Base-by-base conservation (phyloP, 805 yeast genomes). In the Maudiozyma barnettii region DNA sequence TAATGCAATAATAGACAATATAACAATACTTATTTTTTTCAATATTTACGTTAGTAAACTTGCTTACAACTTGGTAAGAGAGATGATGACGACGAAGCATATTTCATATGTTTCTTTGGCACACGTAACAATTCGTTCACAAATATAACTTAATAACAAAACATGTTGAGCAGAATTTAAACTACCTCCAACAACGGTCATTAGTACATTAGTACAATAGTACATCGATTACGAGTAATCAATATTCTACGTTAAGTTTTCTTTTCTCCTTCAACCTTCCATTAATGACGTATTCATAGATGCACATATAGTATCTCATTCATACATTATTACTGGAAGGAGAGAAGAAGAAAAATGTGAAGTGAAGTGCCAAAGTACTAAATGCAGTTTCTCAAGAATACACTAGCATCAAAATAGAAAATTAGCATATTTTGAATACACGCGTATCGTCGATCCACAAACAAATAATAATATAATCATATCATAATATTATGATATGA, bases 21-120 rank as follows among this genome's bases (percentile, higher is more conserved):
- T 3, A 9, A 26, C 10, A 6, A 26, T 26, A 26, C 8, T 26
- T 12, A 26, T 26, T 33, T 5, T 33, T 33, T n/a, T 33, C 36
- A 33, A 33, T n/a, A 14, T 33, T 33, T 18, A 33, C 8, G 49
- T 46, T 46, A 44, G 49, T 45, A 49, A 39, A 18, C 22, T 20
- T 39, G 29, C 41, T 39, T 18, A 42, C 30, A 20, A 26, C 9
- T 31, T 13, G 35, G 36, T 33, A 33, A 33, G 36, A 33, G 36
- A 33, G 16, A n/a, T 16, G 36, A 33, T 33, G 16, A 33, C 6
- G 36, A 33, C 4, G 18, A 33, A 14, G 18, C 18, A 33, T 13
- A 33, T 14, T 14, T 14, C n/a, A 14, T 14, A n/a, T 33, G 36
- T 14, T 33, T 6, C 16, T 33, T 33, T 6, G 18, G 16, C 16